Percentiles rank a stretch among this genome's conserved stretches.
phyloP scores from a whole-genome alignment of 148 eudicot species.

The Chenopodium formosanum region DNA sequence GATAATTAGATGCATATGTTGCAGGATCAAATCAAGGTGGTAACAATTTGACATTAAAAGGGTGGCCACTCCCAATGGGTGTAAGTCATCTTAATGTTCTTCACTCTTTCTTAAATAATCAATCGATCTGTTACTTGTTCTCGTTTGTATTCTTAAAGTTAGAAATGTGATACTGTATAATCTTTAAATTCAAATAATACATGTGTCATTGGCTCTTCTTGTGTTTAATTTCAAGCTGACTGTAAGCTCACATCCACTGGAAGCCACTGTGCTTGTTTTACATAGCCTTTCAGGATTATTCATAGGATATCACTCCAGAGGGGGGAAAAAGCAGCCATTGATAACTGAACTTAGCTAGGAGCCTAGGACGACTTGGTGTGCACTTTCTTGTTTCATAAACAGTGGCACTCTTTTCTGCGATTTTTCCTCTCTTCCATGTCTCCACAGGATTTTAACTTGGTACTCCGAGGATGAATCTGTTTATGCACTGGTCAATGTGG shows the following conservation, averaged over 20 bases:
- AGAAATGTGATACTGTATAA: not conserved
- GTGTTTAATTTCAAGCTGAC: not conserved
- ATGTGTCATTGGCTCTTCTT: not conserved
- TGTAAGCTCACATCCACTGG: not conserved
- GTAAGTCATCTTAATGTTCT: constrained; percentile 38
- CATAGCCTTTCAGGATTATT: not conserved
- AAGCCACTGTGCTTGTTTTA: not conserved
- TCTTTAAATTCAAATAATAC: not conserved
- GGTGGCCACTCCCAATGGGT: constrained; percentile 57
- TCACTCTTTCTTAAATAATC: not conserved
- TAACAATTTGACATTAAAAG: constrained; percentile 71
- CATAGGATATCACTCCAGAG: not conserved
- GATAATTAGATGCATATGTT: constrained; percentile 15
- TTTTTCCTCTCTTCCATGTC: not conserved
- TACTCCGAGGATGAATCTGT: not conserved
- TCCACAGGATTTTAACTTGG: not conserved
- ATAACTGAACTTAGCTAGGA: not conserved
- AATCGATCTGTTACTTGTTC: not conserved
- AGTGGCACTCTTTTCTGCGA: not conserved
- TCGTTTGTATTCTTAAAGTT: not conserved
- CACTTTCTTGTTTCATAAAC: not conserved
- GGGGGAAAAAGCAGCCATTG: not conserved
- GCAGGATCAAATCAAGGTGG: constrained; percentile 74
- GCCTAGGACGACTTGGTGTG: not conserved
- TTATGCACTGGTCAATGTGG: not conserved